Conservation (phyloP, 805 yeast species). For the Saccharomyces paradoxus region DNA sequence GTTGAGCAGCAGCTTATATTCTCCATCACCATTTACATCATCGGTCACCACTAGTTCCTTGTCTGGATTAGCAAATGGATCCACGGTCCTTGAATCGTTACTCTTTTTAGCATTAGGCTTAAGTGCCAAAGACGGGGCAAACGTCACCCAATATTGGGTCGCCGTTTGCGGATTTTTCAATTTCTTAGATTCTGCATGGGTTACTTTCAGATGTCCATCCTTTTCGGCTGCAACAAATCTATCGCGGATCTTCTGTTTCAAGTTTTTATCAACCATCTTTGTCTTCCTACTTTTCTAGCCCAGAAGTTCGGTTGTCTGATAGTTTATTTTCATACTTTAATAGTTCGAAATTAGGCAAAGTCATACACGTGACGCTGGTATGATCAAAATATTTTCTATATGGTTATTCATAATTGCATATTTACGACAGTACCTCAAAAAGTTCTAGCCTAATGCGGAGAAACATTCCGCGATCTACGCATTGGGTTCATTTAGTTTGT, state of each 20-base stretch:
- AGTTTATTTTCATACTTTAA: not conserved
- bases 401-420: not conserved
- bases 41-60: conserved; percentile 58
- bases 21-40: conserved; percentile 37
- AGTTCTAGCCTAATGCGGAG: not conserved
- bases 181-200: conserved; percentile 35
- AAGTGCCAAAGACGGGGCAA: conserved; percentile 16
- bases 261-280: conserved; percentile 16
- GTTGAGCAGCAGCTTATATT: conserved; percentile 64
- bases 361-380: not conserved
- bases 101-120: conserved; percentile 24
- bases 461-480: not conserved
- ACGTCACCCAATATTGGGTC: conserved; percentile 22
- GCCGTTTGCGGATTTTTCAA: conserved; percentile 28
- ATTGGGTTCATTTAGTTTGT: not conserved
- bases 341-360: not conserved
- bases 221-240: conserved; percentile 41
- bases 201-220: conserved; percentile 38
- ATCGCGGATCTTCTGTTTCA: conserved; percentile 26
- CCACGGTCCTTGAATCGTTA: conserved; percentile 30
- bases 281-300: not conserved
- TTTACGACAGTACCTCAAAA: not conserved
- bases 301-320: not conserved
- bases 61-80: conserved; percentile 80
- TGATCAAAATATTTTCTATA: not conserved